phyloP scores from a whole-genome alignment of 768 basidiomycete species.

The Macrolepiota dolichaula region DNA sequence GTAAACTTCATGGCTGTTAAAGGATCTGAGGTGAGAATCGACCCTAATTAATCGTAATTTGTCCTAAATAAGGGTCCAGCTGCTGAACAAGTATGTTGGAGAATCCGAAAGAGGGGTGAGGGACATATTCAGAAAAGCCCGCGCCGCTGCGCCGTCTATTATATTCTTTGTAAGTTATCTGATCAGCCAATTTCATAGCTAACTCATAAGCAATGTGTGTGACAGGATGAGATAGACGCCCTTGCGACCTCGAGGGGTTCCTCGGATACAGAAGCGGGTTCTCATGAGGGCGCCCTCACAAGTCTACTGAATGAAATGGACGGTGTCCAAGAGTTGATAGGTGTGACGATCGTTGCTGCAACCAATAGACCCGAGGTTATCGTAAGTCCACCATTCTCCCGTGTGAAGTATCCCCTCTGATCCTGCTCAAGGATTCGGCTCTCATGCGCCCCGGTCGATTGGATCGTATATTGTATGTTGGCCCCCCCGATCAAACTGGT shows the following conservation, averaged over 20 bases:
- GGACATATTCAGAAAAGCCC: constrained; percentile 93
- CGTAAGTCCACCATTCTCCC: constrained; percentile 26
- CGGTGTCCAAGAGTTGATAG: constrained; percentile 90
- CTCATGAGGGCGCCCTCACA: constrained; percentile 88
- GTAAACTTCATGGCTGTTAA: constrained; percentile 97
- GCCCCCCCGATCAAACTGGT: constrained; percentile 79
- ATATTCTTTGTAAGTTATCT: constrained; percentile 81
- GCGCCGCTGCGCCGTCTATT: constrained; percentile 91
- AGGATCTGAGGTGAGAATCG: constrained; percentile 80
- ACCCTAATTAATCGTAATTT: neutral
- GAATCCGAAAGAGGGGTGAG: constrained; percentile 95
- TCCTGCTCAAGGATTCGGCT: constrained; percentile 73
- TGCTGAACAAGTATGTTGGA: constrained; percentile 95
- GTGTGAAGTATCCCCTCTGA: neutral
- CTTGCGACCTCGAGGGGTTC: constrained; percentile 75
- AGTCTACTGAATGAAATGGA: constrained; percentile 98
- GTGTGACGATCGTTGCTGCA: constrained; percentile 94
- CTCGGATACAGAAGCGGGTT: constrained; percentile 49
- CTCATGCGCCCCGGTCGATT: constrained; percentile 93
- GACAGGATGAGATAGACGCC: constrained; percentile 95
- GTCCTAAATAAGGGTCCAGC: constrained; percentile 38
- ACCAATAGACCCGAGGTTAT: constrained; percentile 96
- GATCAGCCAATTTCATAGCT: neutral
- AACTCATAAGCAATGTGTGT: neutral
- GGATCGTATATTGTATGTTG: constrained; percentile 92